Percentiles rank a stretch among this genome's conserved stretches.
Conservation (phyloP, 106 monocot species). For the Dioscorea dumetorum region DNA sequence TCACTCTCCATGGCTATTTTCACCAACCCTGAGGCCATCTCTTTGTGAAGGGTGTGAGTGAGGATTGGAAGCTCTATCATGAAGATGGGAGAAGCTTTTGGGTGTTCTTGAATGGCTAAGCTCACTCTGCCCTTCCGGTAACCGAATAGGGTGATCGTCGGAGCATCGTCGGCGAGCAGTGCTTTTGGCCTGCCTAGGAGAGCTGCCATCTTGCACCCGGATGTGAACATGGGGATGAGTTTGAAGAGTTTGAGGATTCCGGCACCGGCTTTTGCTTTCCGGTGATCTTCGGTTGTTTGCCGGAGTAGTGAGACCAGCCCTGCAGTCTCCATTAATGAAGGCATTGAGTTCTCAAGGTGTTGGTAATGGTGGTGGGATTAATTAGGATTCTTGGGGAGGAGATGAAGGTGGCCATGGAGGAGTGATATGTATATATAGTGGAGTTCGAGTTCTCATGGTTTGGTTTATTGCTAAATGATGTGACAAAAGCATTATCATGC, state of each 20-base stretch:
- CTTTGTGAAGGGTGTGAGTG: slow-evolving; percentile 47
- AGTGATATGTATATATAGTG: too few species aligned
- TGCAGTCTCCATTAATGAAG: slow-evolving; percentile 26
- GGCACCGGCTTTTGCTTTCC: neutral
- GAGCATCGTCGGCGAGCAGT: slow-evolving; percentile 40
- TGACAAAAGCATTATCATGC: too few species aligned
- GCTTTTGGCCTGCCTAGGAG: slow-evolving; percentile 39
- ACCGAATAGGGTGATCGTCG: slow-evolving; percentile 61
- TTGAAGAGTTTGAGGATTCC: slow-evolving; percentile 55
- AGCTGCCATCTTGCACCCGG: slow-evolving; percentile 71
- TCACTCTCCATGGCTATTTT: slow-evolving; percentile 68
- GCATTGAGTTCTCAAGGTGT: slow-evolving; percentile 15
- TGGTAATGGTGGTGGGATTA: too few species aligned
- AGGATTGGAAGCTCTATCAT: slow-evolving; percentile 76
- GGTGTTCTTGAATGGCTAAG: slow-evolving; percentile 60
- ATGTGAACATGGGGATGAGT: slow-evolving; percentile 61
- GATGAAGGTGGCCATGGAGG: too few species aligned
- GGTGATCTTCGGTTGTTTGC: slow-evolving; percentile 1
- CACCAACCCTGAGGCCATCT: slow-evolving; percentile 52
- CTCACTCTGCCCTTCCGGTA: slow-evolving; percentile 35
- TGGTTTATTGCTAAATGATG: too few species aligned
- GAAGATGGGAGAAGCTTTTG: slow-evolving; percentile 48
- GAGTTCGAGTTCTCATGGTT: too few species aligned
- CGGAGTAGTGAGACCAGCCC: slow-evolving; percentile 32
- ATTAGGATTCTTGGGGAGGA: too few species aligned